phyloP scores from a whole-genome alignment of 1,284 basidiomycete genomes.

The Tilletia setariae region DNA sequence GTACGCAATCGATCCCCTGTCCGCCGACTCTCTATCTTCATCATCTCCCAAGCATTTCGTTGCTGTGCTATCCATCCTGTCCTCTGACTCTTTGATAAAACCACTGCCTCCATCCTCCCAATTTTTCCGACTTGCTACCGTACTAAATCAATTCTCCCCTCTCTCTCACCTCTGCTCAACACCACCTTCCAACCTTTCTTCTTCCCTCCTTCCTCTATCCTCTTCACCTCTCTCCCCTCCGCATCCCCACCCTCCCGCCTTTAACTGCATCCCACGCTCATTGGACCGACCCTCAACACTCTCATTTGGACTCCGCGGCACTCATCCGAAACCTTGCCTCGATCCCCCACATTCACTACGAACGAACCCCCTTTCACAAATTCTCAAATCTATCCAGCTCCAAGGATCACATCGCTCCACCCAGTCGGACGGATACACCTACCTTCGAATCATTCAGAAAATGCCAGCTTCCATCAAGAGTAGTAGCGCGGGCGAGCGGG shows the following conservation, averaged over 20 bases:
- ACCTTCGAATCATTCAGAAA: too few relatives aligned
- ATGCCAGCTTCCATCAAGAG: too few relatives aligned
- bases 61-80: neutral
- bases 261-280: conserved; percentile 5
- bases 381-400: too few relatives aligned
- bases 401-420: too few relatives aligned
- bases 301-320: neutral
- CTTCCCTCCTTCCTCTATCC: neutral
- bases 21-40: neutral
- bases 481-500: too few relatives aligned
- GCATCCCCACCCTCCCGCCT: neutral
- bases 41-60: neutral
- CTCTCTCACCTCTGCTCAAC: neutral
- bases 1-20: neutral
- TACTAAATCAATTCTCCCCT: neutral
- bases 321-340: neutral
- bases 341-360: neutral
- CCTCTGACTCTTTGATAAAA: too few relatives aligned
- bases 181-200: neutral
- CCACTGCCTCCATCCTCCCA: too few relatives aligned
- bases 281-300: neutral
- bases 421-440: too few relatives aligned
- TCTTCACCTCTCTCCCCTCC: neutral
- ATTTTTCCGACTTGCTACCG: too few relatives aligned
- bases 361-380: neutral